Evolutionary conservation across 495 filamentous ascomycete species (phyloP), one percentile per base, ranked within the genome.

Genomic region (Podospora australis): DNA sequence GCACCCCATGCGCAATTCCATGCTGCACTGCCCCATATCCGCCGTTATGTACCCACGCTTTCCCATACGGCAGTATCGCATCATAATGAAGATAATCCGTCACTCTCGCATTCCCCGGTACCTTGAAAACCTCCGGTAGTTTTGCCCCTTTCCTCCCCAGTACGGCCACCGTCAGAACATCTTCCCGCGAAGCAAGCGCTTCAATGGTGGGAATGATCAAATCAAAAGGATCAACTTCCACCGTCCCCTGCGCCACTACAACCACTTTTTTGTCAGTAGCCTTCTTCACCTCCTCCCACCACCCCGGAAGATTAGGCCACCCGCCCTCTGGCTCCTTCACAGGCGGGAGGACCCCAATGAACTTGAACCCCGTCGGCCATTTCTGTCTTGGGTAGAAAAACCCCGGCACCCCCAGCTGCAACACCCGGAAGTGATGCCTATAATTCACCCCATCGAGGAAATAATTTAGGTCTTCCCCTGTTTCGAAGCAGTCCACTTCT

Each of bases 381-480:
- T 70, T 66, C 23, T 49, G 53, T 11, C 63, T 55, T 8, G 67
- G 63, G 30, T 66, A 68, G 40, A 67, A 66, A 14, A 63, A 58
- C 0, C 53, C 54, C 1, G 62, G 63, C 4, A 62, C 55, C 32
- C 65, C 67, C 32, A 69, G 55, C 44, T 70, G 69, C 25, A 69
- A 42, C 39, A 68, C 60, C n/a, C 62, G 58, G 11, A 49, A 52
- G 1, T 10, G 34, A 4, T 6, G 34, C 7, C 48, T 47, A 42
- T 65, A 69, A 17, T 60, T 60, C 6, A 50, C 57, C 34, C 64
- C 63, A 20, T 24, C 29, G 17, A 59, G 10, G 10, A 52, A 45
- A 21, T 29, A 17, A 43, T 26, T 16, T 16, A 16, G 17, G 34
- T 48, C 44, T 11, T 19, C 17, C 14, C 26, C 24, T 22, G 21